Conservation (phyloP, 768 basidiomycete genomes). For the Trametes cingulata region DNA sequence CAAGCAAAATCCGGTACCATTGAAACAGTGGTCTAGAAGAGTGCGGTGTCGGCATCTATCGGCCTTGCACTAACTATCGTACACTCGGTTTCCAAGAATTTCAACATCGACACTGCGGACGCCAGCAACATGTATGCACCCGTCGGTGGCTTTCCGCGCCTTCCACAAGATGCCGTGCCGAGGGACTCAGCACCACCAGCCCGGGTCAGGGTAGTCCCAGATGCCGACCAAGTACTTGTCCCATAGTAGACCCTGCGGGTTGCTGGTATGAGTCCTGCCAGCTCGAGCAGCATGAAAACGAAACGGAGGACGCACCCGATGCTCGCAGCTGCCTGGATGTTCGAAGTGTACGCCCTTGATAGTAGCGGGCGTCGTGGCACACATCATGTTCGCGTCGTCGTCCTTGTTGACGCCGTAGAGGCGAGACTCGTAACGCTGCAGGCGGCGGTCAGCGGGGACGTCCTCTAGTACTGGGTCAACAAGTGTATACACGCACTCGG, state of each 20-base stretch:
- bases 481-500: not conserved
- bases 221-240: conserved; percentile 15
- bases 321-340: conserved; percentile 12
- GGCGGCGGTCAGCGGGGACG: not conserved
- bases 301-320: conserved; percentile 7
- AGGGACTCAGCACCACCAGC: not conserved
- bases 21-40: too few relatives aligned
- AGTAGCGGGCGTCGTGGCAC: conserved; percentile 20
- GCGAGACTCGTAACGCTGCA: conserved; percentile 22
- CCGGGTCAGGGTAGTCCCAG: conserved; percentile 11
- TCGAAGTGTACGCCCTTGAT: conserved; percentile 1
- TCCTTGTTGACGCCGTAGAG: conserved; percentile 24
- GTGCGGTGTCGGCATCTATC: too few relatives aligned
- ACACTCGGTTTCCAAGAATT: too few relatives aligned
- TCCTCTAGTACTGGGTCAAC: not conserved
- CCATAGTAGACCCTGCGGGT: not conserved
- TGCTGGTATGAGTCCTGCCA: not conserved
- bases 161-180: too few relatives aligned
- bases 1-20: not conserved
- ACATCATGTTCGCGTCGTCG: conserved; percentile 28
- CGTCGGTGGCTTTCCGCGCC: too few relatives aligned
- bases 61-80: too few relatives aligned
- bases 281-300: not conserved
- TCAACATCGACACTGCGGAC: not conserved
- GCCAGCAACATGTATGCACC: too few relatives aligned